Base-by-base conservation (phyloP, 352 stramenopile species). In the Phytopythium sindhum region DNA sequence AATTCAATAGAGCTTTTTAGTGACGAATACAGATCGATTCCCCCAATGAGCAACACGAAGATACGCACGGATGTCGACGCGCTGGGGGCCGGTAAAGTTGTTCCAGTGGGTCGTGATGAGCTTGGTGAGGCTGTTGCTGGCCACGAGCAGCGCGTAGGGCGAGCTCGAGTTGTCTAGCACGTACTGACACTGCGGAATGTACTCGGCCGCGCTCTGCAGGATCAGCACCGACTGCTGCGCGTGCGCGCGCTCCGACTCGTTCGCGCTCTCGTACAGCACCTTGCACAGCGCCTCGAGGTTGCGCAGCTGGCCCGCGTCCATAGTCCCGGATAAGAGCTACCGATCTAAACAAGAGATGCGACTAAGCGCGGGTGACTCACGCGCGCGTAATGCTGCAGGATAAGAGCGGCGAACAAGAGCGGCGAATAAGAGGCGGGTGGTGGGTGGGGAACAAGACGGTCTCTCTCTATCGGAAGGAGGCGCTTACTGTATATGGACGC, bases 121-220 rank as follows among this genome's bases (percentile, higher is more conserved):
- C 76, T 98, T 97, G 9, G 94, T 99, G 41, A 99, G 83, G 60
- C 82, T 97, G 61, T 97, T 99, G 73, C 90, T 97, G 33, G 97
- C 97, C 21, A 99, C 95, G 1, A 99, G 85, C 45, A 98, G 81
- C 60, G 97, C 97, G 70, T 99, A 99, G 60, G 96, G 89, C 44
- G 93, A 98, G 60, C 90, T 81, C 55, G 93, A 98, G 65, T 98
- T 84, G 80, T 99, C 97, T 21, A 99, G 86, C 59, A 99, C 98
- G 79, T 99, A 98, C 83, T 99, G 97, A 71, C 96, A 99, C 76
- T 98, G 96, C 53, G 97, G 97, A 71, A 99, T 99, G 80, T 98
- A 98, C 73, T 99, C 95, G 48, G 96, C 93, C 28, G 93, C 95
- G 69, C 81, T 94, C 72, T 97, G 89, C 57, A 97, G 70, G 29